phyloP scores from a whole-genome alignment of 306 rosid genomes.

The Rubus parviflorus region DNA sequence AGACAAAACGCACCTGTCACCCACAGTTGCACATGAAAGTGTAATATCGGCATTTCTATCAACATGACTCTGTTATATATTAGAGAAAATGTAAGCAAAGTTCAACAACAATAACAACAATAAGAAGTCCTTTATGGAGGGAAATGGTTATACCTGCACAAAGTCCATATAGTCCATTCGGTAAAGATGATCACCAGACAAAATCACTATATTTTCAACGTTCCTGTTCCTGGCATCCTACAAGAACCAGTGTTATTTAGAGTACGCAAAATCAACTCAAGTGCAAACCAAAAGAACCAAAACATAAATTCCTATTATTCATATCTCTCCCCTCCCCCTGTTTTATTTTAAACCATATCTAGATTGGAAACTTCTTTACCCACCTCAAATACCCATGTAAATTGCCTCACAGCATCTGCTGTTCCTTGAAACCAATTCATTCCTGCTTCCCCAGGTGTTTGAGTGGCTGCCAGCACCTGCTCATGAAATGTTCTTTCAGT shows the following conservation, averaged over 20 bases:
- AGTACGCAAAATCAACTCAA: constrained; percentile 5
- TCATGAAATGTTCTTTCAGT: not conserved
- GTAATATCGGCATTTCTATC: constrained; percentile 81
- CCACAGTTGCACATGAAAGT: constrained; percentile 69
- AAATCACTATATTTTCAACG: constrained; percentile 72
- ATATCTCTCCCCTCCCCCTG: not conserved
- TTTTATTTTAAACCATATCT: not conserved
- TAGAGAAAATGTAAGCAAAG: constrained; percentile 27
- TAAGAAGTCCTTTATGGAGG: constrained; percentile 1
- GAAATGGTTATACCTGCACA: constrained; percentile 60
- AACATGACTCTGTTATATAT: constrained; percentile 61
- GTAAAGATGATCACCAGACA: constrained; percentile 92
- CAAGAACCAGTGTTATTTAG: constrained; percentile 26
- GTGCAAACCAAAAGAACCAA: constrained; percentile 4
- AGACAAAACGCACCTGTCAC: constrained; percentile 55
- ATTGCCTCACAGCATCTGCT: constrained; percentile 59
- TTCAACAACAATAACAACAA: constrained; percentile 20
- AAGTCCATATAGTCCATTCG: constrained; percentile 95
- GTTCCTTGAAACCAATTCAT: constrained; percentile 62
- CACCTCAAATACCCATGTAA: constrained; percentile 54
- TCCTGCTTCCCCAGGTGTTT: constrained; percentile 52
- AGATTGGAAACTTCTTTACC: constrained; percentile 2
- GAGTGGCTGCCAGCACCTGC: constrained; percentile 53
- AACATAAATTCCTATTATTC: not conserved
- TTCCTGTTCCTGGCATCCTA: constrained; percentile 84